Conservation (phyloP, 1,139 yeast genomes). For the Suhomyces yuchorum region DNA sequence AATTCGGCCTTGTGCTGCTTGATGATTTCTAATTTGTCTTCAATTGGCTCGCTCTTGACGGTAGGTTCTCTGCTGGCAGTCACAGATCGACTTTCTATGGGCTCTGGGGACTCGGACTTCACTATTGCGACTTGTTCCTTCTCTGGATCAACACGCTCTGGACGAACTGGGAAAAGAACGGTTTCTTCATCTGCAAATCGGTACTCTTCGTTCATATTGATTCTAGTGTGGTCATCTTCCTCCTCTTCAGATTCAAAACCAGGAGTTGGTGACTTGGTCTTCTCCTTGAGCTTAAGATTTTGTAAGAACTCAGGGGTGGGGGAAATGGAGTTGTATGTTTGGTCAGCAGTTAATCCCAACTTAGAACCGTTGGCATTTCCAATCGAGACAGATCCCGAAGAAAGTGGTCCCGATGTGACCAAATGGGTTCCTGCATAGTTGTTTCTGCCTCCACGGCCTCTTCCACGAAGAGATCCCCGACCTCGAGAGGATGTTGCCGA, state of each 20-base stretch:
- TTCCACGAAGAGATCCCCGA: constrained; percentile 30
- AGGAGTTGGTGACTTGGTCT: constrained; percentile 12
- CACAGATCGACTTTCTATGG: constrained; percentile 29
- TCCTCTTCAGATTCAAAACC: constrained; percentile 26
- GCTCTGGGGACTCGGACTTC: constrained; percentile 22
- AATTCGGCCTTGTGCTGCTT: constrained; percentile 32
- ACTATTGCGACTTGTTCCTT: constrained; percentile 19
- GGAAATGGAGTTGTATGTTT: constrained; percentile 29
- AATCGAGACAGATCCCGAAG: constrained; percentile 61
- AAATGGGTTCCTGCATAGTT: constrained; percentile 66
- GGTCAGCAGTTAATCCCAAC: constrained; percentile 32
- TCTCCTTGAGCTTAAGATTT: constrained; percentile 36
- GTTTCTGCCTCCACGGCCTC: constrained; percentile 45
- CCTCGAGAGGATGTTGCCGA: constrained; percentile 21
- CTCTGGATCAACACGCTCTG: constrained; percentile 32
- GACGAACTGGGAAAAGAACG: constrained; percentile 47
- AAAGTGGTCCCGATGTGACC: constrained; percentile 70
- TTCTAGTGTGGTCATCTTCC: constrained; percentile 46
- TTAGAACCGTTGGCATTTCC: constrained; percentile 36
- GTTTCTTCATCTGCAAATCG: constrained; percentile 51
- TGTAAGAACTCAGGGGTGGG: constrained; percentile 45
- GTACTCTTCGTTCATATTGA: constrained; percentile 65
- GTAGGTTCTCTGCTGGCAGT: constrained; percentile 32
- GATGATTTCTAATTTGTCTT: constrained; percentile 33
- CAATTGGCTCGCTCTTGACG: constrained; percentile 37